Conservation (phyloP, 495 filamentous ascomycete species). For the Daldinia bambusicola region DNA sequence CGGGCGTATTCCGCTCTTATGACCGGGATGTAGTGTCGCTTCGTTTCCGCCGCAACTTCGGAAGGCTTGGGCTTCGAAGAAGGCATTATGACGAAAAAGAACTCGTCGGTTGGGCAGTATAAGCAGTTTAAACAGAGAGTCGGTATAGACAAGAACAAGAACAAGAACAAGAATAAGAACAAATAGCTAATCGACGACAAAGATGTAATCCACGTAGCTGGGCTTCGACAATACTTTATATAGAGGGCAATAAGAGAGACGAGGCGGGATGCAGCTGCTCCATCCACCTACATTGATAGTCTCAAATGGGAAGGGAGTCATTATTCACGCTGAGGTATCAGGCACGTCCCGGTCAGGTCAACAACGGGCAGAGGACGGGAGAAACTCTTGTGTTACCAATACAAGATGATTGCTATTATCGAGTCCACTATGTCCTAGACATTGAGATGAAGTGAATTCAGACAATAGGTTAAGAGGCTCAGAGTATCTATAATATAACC, state of each 20-base stretch:
- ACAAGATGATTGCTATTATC: constrained; percentile 48
- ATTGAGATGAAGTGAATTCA: constrained; percentile 50
- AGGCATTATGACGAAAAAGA: constrained; percentile 60
- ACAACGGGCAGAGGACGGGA: constrained; percentile 28
- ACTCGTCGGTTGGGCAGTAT: background rate
- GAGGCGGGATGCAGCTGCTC: constrained; percentile 26
- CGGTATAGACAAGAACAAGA: background rate
- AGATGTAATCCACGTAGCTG: constrained; percentile 17
- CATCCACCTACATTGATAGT: constrained; percentile 24
- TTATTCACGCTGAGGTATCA: constrained; percentile 27
- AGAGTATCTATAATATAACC: constrained; percentile 37
- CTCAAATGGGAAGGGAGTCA: constrained; percentile 22
- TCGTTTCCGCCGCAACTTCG: constrained; percentile 75
- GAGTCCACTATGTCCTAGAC: constrained; percentile 51
- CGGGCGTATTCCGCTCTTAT: constrained; percentile 62
- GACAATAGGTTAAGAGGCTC: constrained; percentile 34
- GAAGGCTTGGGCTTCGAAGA: constrained; percentile 70
- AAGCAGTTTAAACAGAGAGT: background rate
- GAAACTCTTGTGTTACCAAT: constrained; percentile 47
- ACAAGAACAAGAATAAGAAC: background rate
- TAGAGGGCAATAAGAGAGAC: background rate
- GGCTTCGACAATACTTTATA: constrained; percentile 34
- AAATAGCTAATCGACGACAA: constrained; percentile 17
- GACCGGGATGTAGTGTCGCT: constrained; percentile 69
- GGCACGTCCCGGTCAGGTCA: constrained; percentile 21